These are phyloP conservation scores for Stagonosporopsis cucurbitacearum DNA, from an alignment of 2,329 filamentous ascomycete species.

Conservation along the genomic window DNA sequence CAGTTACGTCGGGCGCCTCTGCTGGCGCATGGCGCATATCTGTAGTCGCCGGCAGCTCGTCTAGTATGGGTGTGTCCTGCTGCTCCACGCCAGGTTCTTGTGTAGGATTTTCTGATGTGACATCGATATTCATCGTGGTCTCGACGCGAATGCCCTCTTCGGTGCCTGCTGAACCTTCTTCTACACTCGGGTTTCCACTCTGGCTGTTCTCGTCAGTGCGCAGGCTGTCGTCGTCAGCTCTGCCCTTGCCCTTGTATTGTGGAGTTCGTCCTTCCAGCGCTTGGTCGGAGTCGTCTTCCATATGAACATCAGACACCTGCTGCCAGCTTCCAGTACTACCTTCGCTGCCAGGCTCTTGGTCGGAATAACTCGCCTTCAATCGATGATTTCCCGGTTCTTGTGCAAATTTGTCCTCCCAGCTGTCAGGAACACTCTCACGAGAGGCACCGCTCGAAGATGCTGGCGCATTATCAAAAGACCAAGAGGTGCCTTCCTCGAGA, in stretches of 20 bases:
- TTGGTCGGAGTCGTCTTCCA: slow-evolving; percentile 37
- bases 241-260: slow-evolving; percentile 41
- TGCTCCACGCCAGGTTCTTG: slow-evolving; percentile 6
- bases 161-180: background rate
- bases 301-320: slow-evolving; percentile 41
- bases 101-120: background rate
- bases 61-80: background rate
- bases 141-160: slow-evolving; percentile 4
- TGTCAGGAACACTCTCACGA: slow-evolving; percentile 23
- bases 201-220: background rate
- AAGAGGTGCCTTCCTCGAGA: slow-evolving; percentile 53
- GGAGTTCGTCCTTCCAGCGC: slow-evolving; percentile 30
- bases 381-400: slow-evolving; percentile 9
- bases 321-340: slow-evolving; percentile 52
- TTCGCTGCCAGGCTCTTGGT: slow-evolving; percentile 44
- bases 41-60: slow-evolving; percentile 3
- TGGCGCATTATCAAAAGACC: slow-evolving; percentile 41
- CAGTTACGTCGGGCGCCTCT: slow-evolving; percentile 22
- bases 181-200: background rate
- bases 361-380: slow-evolving; percentile 17
- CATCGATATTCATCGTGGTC: slow-evolving; percentile 3
- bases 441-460: slow-evolving; percentile 10
- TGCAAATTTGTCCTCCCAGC: slow-evolving; percentile 37
- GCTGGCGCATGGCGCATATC: slow-evolving; percentile 11
- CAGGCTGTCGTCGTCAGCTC: slow-evolving; percentile 10